Base-by-base conservation (phyloP, 805 yeast genomes). In the Cyberlindnera americana region DNA sequence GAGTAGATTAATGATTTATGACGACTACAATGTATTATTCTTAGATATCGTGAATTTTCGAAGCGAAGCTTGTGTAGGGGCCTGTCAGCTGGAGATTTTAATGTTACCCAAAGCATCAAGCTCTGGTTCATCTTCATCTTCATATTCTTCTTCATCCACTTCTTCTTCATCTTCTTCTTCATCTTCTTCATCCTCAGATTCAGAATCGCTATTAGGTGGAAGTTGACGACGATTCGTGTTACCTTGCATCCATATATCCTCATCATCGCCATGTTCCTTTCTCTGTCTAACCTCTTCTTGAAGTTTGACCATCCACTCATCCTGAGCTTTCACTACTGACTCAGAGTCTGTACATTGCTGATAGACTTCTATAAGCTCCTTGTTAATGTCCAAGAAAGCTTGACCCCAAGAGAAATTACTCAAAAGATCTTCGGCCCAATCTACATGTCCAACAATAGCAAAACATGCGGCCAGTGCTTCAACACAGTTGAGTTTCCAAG, bases 381-480 rank as follows among this genome's bases (percentile, higher is more conserved):
- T 74, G 59, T 93, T 93, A 40, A 93, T 77, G 38, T 83, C 80
- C 52, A 93, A 62, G 53, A 93, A 93, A 0, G 85, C 81, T n/a
- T 77, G 74, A 3, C 99, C 99, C 96, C 97, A 93, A 1, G 95
- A 81, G 56, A 93, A 93, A 56, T 90, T 78, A 34, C 77, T 71
- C 46, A 93, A 63, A 14, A 91, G 70, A 44, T 76, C 73, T 16
- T 72, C 75, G 0, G 99, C 98, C 95, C 95, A 88, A 48, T 90
- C 97, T 31, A 67, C 66, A 49, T 79, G 90, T 0, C 97, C 98
- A 3, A 89, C 91, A 41, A 93, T 90, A 1, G 95, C 95, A 57
- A 93, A 83, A 55, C 96, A 88, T 0, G 99, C 98, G 2, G 99
- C 99, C 28, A 93, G 66, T 0, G 99, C 99, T 60, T 93, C 99